Evolutionary conservation across 2,329 filamentous ascomycete species (phyloP).

Genomic region (Ceratocystis colombiana): DNA sequence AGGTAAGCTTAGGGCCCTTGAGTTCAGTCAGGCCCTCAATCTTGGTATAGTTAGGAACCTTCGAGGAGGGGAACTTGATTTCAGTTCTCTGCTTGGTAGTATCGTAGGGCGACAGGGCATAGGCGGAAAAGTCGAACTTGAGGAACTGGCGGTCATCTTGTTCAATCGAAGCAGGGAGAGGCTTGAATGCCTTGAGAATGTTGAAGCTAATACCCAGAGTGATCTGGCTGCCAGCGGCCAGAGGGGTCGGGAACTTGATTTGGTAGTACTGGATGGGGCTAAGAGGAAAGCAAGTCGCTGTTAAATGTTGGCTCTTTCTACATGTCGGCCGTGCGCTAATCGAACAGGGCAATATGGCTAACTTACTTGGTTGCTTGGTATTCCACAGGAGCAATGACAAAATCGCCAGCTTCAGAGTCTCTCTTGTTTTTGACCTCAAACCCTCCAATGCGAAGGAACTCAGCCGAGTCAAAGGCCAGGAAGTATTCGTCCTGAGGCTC

Average conservation of each 20-base stretch:
- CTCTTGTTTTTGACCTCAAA: constrained; percentile 93
- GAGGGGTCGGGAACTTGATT: constrained; percentile 64
- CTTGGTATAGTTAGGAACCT: constrained; percentile 76
- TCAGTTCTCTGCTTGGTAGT: constrained; percentile 96
- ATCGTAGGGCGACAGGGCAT: constrained; percentile 69
- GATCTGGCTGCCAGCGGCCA: constrained; percentile 66
- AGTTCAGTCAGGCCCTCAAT: constrained; percentile 64
- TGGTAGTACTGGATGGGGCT: constrained; percentile 75
- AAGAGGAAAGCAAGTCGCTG: constrained; percentile 11
- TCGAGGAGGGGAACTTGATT: constrained; percentile 69
- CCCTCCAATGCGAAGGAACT: constrained; percentile 68
- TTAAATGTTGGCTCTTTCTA: constrained; percentile 25
- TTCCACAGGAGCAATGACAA: constrained; percentile 59
- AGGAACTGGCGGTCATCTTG: constrained; percentile 84
- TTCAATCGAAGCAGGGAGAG: constrained; percentile 70
- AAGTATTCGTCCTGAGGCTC: constrained; percentile 82
- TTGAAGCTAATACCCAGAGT: constrained; percentile 83
- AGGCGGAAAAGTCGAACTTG: constrained; percentile 74
- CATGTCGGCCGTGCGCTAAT: not conserved
- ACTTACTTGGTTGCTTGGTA: constrained; percentile 49
- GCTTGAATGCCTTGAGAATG: constrained; percentile 64
- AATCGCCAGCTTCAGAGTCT: constrained; percentile 48
- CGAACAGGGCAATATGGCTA: constrained; percentile 20
- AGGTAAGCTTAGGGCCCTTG: constrained; percentile 75
- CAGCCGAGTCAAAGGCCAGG: constrained; percentile 67